Evolutionary conservation across 345 rosid species (phyloP), one percentile per base, ranked within the genome.

Genomic region (Erucastrum elatum): DNA sequence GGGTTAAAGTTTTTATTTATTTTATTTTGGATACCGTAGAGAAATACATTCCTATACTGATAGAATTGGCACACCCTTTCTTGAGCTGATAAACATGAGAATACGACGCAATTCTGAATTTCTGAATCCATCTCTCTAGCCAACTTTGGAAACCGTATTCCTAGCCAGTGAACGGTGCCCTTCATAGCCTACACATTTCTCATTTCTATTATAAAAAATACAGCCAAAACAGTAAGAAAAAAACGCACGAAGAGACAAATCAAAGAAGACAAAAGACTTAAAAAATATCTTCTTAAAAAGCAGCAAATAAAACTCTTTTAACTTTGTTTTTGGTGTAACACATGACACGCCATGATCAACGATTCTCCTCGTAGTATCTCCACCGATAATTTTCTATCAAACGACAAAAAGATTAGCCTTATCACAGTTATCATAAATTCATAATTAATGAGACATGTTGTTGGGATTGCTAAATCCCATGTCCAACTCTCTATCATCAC

Each of bases 121-220:
- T 51, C 70, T 26, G 65, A 62, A 17, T 46, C 10, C 37, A 30
- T 41, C 34, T 51, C 34, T 25, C 25, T 29, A 29, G 81, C 75
- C 71, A 75, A 77, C 76, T 77, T 70, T 39, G 71, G 66, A 12
- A 77, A 77, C 66, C 75, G 81, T 64, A 77, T 13, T 34, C 58
- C 64, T 64, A 64, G 59, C 75, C 71, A 35, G 8, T 77, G 33
- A 77, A 64, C 65, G 64, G 70, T 17, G 44, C 31, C 69, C 75
- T 77, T 26, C 70, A 70, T 37, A 64, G 49, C 81, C 13, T 51
- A 64, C 49, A 70, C 30, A 35, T 4, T 70, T 64, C 26, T 15
- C 71, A 63, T 15, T 70, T 37, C 33, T 27, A 27, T 63, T 2
- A 51, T 63, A 8, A 46, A 53, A 8, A 70, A 5, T 70, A 27